Evolutionary conservation across 352 stramenopile genomes (phyloP), one percentile per base, ranked within the genome.

Genomic region (Aphanomyces euteiches): DNA sequence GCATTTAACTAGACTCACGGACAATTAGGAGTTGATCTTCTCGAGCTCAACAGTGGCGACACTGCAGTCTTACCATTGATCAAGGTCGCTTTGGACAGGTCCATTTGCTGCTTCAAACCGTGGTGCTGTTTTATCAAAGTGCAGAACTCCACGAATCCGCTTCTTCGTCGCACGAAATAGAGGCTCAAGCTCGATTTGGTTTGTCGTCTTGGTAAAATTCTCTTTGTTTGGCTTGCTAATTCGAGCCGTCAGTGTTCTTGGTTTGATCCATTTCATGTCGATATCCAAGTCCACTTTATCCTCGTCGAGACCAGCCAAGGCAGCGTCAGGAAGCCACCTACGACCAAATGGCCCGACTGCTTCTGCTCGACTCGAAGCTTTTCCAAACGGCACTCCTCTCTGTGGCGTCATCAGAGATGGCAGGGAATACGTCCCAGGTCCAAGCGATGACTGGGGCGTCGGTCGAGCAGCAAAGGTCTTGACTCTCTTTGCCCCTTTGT

Each of bases 311-410:
- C 54, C 5, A 17, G 17, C 13, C 50, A 38, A n/a, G n/a, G 8
- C 37, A 38, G 50, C 8, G n/a, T 58, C 8, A 12, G 50, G 50
- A 7, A 28, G 28, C 28, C 28, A 28, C 37, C 61, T 70, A 38
- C 47, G 28, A n/a, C 64, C 64, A 15, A 70, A 70, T 34, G 64
- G 47, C 37, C 43, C 45, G n/a, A 61, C 38, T 17, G 64, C 39
- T 34, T 70, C 64, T 38, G 10, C 8, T 3, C 64, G 48, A 12
- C 64, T 50, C 6, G 47, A 21, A 17, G 47, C 64, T 50, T 70
- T 70, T 13, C 37, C 34, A 34, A 59, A 70, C 43, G 56, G 53
- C 13, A 70, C 47, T 12, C 17, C 39, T 10, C 17, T 61, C 12
- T 41, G 34, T 41, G 15, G 48, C 45, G 15, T 34, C 36, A 4